A percentile compares a stretch with the other conserved stretches of the same genome.
phyloP scores from a whole-genome alignment of 2,329 filamentous ascomycete genomes.

The Fusarium secorum region DNA sequence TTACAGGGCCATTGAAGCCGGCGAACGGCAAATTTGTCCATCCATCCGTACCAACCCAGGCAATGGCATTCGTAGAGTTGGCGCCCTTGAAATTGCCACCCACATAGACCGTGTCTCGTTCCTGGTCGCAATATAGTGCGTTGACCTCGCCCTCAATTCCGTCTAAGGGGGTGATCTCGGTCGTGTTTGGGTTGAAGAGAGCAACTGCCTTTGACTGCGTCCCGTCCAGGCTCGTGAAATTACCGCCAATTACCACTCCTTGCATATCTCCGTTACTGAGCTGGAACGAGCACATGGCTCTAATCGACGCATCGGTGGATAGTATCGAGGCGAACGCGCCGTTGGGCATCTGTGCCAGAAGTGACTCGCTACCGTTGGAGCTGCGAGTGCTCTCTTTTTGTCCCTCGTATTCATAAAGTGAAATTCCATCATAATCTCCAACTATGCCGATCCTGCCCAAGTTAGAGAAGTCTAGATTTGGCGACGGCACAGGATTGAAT shows the following conservation, averaged over 20 bases:
- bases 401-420: slow-evolving; percentile 84
- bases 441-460: slow-evolving; percentile 85
- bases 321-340: slow-evolving; percentile 79
- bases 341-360: slow-evolving; percentile 85
- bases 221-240: slow-evolving; percentile 90
- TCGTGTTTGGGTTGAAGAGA: slow-evolving; percentile 77
- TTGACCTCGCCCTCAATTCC: slow-evolving; percentile 86
- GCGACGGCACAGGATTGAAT: slow-evolving; percentile 68
- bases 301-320: slow-evolving; percentile 83
- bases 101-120: slow-evolving; percentile 83
- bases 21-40: slow-evolving; percentile 88
- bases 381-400: slow-evolving; percentile 74
- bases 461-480: slow-evolving; percentile 79
- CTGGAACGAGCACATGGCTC: slow-evolving; percentile 84
- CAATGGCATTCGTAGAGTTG: slow-evolving; percentile 89
- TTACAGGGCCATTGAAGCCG: slow-evolving; percentile 93
- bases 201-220: slow-evolving; percentile 81
- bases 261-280: slow-evolving; percentile 69
- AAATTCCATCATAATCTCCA: slow-evolving; percentile 91
- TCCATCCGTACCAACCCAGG: slow-evolving; percentile 72
- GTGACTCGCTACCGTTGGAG: slow-evolving; percentile 80
- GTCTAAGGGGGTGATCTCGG: slow-evolving; percentile 74
- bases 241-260: slow-evolving; percentile 88
- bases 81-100: slow-evolving; percentile 83
- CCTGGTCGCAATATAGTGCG: slow-evolving; percentile 81